Base-by-base conservation (phyloP, 2,329 filamentous ascomycete species). In the Mycosphaerelloides madeirae region DNA sequence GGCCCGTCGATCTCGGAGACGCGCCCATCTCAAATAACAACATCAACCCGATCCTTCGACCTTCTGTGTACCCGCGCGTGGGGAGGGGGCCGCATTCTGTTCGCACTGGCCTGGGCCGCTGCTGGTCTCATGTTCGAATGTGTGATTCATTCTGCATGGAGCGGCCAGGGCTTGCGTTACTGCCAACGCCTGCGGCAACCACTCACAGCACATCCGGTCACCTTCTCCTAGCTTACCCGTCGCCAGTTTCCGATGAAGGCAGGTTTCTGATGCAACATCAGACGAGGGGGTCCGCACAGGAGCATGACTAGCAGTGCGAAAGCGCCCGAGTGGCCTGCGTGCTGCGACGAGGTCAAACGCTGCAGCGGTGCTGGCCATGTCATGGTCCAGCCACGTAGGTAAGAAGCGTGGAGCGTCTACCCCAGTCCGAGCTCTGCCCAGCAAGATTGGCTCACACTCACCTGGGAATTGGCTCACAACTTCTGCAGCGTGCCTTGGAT, bases 401-500 rank as follows among this genome's bases (percentile, higher is more conserved):
- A 5, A n/a, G n/a, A n/a, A n/a, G n/a, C n/a, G n/a, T n/a, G n/a
- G 42, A 36, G 43, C 49, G 42, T 38, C 38, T 47, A 29, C 44
- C 48, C 48, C 39, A 39, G 39, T 20, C 25, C n/a, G 37, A 50
- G 44, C 40, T 31, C 41, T 18, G 43, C 43, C 38, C 44, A 46
- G 43, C 48, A 46, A 53, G 53, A 55, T 55, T 55, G 48, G 48
- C 50, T 55, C 44, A 39, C 48, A 48, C 41, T 51, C 46, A 45
- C 44, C 43, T 16, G 32, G 31, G 49, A 22, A 49, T 49, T 51
- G 51, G 38, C 48, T 49, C 38, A 43, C 39, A 38, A 29, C 20
- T 38, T 46, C 45, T 48, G 48, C 43, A 51, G 35, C 36, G 38
- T 47, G 35, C 43, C 50, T 52, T 43, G 42, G 46, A 39, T 44